A percentile compares a stretch with the other conserved stretches of the same genome.
Evolutionary conservation across 2,329 filamentous ascomycete genomes (phyloP).

Genomic region (Rhexocercosporidium sp.): DNA sequence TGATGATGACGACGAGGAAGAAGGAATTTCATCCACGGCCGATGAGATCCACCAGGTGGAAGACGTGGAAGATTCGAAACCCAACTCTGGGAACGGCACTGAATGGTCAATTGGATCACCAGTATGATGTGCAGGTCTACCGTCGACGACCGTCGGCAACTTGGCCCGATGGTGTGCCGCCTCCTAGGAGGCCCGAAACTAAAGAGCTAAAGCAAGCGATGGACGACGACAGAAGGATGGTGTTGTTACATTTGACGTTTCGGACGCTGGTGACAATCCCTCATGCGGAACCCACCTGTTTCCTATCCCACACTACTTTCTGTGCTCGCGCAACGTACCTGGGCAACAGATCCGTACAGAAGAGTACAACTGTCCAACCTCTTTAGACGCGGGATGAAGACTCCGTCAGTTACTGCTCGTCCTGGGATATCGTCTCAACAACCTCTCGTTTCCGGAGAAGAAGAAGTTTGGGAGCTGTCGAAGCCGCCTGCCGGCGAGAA

Average conservation of each 20-base stretch:
- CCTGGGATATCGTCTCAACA: conserved; percentile 12
- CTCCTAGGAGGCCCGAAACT: neutral
- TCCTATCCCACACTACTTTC: neutral
- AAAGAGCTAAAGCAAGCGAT: conserved; percentile 1
- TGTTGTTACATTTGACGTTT: conserved; percentile 42
- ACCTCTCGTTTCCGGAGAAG: neutral
- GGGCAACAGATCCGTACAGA: neutral
- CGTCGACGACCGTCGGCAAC: conserved; percentile 8
- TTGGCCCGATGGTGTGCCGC: conserved; percentile 13
- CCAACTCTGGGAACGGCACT: conserved; percentile 16
- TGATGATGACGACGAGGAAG: conserved; percentile 7
- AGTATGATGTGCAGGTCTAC: conserved; percentile 16
- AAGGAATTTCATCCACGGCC: neutral
- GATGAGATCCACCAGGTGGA: conserved; percentile 10
- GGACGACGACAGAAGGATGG: conserved; percentile 26
- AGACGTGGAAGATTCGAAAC: conserved; percentile 24
- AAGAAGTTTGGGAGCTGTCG: conserved; percentile 22
- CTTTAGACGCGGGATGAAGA: conserved; percentile 16
- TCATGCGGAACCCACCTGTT: conserved; percentile 33
- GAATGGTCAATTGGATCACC: conserved; percentile 17
- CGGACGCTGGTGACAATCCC: conserved; percentile 36
- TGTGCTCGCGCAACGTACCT: conserved; percentile 5
- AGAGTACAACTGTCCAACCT: conserved; percentile 17
- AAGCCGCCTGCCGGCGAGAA: conserved; percentile 15
- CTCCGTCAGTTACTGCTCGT: conserved; percentile 12